Base-by-base conservation (phyloP, 140 eudicot species). In the Anethum foeniculum region DNA sequence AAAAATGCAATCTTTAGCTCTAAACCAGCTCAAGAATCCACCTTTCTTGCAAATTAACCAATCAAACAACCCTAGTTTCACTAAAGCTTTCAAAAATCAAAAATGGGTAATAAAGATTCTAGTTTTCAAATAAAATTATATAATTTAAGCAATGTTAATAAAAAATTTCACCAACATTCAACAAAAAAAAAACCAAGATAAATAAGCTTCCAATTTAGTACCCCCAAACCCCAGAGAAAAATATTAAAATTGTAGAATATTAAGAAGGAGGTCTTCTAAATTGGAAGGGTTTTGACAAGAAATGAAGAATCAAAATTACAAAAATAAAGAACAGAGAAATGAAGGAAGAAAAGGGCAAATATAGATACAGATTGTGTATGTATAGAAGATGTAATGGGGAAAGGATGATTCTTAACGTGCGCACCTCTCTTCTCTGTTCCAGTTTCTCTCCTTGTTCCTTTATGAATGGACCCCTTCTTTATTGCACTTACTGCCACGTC, bases 371-470 rank as follows among this genome's bases (percentile, higher is more conserved):
- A 27, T 2, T 28, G 34, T 28, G 68, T 65, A 28, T 65, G 21
- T 65, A 28, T 64, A 27, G 3, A 16, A 30, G 6, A 75, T 46
- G 62, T 46, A 75, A 43, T 39, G 23, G 38, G 23, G 13, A 69
- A 79, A 41, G 28, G 82, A 44, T 79, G 76, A 79, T 79, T 62
- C 58, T 79, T 62, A 79, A 62, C 82, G 77, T 80, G 82, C 51
- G 77, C 78, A 44, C 82, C 82, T 46, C 60, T 75, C 79, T 47
- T 75, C 79, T 46, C 64, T 75, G 46, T 52, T 46, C 41, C 52
- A 39, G n/a, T 25, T 14, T 28, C 62, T 75, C 43, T 30, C 6
- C 25, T 65, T 47, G 21, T 14, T 6, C 16, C 23, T 14, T 49
- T 46, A 6, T 25, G 36, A 39, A 21, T 25, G 34, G 32, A 46